Evolutionary conservation across 768 basidiomycete species (phyloP), one percentile per base, ranked within the genome.

Genomic region (Galerina marginata): DNA sequence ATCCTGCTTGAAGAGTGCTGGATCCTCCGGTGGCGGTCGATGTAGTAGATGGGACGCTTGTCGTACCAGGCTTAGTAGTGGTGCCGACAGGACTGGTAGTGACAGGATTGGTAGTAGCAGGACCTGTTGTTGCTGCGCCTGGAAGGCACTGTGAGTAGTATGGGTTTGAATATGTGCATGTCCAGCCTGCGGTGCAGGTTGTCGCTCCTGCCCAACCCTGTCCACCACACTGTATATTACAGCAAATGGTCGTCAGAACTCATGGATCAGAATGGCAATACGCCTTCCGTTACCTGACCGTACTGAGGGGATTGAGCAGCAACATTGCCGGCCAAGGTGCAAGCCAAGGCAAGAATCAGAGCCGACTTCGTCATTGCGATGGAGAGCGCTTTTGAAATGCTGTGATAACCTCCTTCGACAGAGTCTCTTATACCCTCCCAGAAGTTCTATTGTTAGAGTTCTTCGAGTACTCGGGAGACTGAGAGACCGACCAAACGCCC

Each of bases 81-180:
- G 73, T 71, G 16, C 72, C 65, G 20, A 72, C 68, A 29, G 75
- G 65, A 73, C 67, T 68, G 25, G 65, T 54, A 6, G 57, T 47
- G 9, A 56, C 48, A 7, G 61, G 25, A 16, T 56, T 57, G 26
- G 75, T 61, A 16, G 69, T 63, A 6, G 72, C 69, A 16, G 74
- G 47, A 0, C 72, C 61, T 1, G 72, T 67, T 6, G 73, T 68
- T 5, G 75, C 63, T 1, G 76, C 71, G 38, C 79, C 80, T n/a
- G 79, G 81, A 39, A 86, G 75, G 65, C 85, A 86, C 65, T 85
- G 85, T 2, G 79, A 84, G 68, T 84, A 86, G 60, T 77, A 86
- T 11, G 72, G 63, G 65, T 82, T 84, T 7, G 76, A 69, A 44
- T 70, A 69, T 2, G 72, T 79, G 70, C 84, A 86, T 5, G 72